Base-by-base conservation (phyloP, 176 grass and related monocot genomes). In the Avena eriantha region DNA sequence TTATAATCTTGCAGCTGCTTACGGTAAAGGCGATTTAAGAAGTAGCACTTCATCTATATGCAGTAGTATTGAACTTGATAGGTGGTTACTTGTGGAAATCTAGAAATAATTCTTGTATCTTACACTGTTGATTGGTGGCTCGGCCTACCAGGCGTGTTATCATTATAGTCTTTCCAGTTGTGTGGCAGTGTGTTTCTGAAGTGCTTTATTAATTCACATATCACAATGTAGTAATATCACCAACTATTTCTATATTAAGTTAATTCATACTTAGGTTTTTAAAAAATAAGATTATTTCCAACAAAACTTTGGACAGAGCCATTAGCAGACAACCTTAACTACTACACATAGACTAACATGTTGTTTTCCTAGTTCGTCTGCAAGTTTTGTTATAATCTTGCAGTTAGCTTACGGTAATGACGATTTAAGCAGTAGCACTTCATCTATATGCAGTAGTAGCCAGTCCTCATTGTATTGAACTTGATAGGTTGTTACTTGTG, bases 401-500 rank as follows among this genome's bases (percentile, higher is more conserved):
- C 24, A 69, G 19, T 76, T 34, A 15, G 45, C 19, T 80, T 80
- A 43, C 45, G 14, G 12, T 45, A 80, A 22, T 36, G 55, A 64
- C 35, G 47, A 26, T 41, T 41, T 41, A 41, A 41, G 39, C 39
- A 41, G 39, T 41, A 41, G 39, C 39, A 41, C 39, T 41, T 41
- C 39, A 41, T 41, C 39, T 41, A 41, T 34, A 35, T 34, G 31
- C 29, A 67, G 64, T 41, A 83, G 2, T 57, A 87, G 10, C 39
- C 58, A 17, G 59, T 82, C 21, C 50, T 82, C n/a, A 79, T 73
- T 66, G 7, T 61, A 69, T 54, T 91, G 60, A 59, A 57, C 15
- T 91, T 41, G 73, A 79, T 86, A 98, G 97, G 91, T 96, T 66
- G 97, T 98, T 83, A 98, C 97, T 49, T 98, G 97, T 87, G 97